Conservation (phyloP, 345 rosid species). For the Hibiscus trionum region DNA sequence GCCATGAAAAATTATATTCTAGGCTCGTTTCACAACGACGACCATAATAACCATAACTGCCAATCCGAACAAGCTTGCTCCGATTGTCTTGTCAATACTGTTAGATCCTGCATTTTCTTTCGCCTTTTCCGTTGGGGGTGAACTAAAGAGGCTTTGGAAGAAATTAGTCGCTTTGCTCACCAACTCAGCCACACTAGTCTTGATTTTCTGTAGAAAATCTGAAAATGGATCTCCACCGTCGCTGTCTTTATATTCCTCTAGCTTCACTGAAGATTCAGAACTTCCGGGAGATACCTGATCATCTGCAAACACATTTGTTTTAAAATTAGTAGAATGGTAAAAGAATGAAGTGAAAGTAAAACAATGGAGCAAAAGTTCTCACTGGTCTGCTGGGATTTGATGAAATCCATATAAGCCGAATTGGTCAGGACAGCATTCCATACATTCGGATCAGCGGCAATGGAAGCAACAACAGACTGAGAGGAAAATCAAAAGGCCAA, state of each 20-base stretch:
- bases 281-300: conserved; percentile 7
- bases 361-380: background rate
- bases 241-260: conserved; percentile 13
- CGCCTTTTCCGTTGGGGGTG: conserved; percentile 21
- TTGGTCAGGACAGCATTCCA: conserved; percentile 1
- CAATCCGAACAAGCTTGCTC: conserved; percentile 42
- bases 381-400: background rate
- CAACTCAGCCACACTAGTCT: conserved; percentile 43
- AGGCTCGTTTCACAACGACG: conserved; percentile 52
- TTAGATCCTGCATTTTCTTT: conserved; percentile 22
- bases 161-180: conserved; percentile 36
- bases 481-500: background rate
- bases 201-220: conserved; percentile 35
- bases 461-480: conserved; percentile 67
- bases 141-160: conserved; percentile 41
- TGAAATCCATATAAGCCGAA: background rate
- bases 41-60: conserved; percentile 53
- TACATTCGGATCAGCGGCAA: conserved; percentile 38
- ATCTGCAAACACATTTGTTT: conserved; percentile 18
- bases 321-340: background rate
- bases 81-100: conserved; percentile 24
- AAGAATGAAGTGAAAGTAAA: background rate
- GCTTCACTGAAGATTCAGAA: conserved; percentile 18
- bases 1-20: background rate
- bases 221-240: background rate